Base-by-base conservation (phyloP, 495 filamentous ascomycete genomes). In the Trichoderma gamsii region DNA sequence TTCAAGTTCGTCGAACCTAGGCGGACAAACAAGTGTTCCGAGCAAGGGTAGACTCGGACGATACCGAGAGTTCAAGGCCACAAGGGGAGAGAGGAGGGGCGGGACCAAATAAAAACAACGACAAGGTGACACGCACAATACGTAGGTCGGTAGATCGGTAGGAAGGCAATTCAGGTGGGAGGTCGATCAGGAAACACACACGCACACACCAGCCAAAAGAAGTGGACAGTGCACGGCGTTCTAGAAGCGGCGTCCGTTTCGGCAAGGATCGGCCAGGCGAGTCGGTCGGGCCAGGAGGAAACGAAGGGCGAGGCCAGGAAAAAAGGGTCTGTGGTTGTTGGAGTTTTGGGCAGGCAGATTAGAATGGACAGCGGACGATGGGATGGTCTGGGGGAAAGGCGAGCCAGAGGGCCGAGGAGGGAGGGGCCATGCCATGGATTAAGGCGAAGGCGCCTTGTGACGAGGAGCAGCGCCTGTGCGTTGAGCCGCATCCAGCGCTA, bases 191-290 rank as follows among this genome's bases (percentile, higher is more conserved):
- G 27, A 18, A 29, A 29, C 23, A 32, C 23, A 21, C 8, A 61
- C 23, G 27, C 23, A 27, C 8, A 61, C 23, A 61, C 16, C 18
- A 61, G n/a, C 35, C 4, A 38, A 5, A 38, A 29, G 23, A 32
- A 61, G 13, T 13, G 23, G n/a, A 61, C 8, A 61, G 9, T 61
- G 56, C 51, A n/a, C 51, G 4, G 43, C 6, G 8, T 27, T 61
- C 56, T 61, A 61, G n/a, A 61, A 61, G n/a, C 56, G 56, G 56
- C 27, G 27, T 32, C 56, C 27, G 27, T 61, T 61, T 61, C 56
- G 56, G 56, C 23, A 29, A 4, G 16, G 56, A 18, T 27, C 11
- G n/a, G 27, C 56, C 56, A 29, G n/a, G 11, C 13, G 23, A 32
- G 23, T 27, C 25, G 56, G 56, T n/a, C 25, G 56, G 6, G 23